These are phyloP conservation scores for Echites panduratus DNA, from an alignment of 257 asterid species.

Conservation along the genomic window DNA sequence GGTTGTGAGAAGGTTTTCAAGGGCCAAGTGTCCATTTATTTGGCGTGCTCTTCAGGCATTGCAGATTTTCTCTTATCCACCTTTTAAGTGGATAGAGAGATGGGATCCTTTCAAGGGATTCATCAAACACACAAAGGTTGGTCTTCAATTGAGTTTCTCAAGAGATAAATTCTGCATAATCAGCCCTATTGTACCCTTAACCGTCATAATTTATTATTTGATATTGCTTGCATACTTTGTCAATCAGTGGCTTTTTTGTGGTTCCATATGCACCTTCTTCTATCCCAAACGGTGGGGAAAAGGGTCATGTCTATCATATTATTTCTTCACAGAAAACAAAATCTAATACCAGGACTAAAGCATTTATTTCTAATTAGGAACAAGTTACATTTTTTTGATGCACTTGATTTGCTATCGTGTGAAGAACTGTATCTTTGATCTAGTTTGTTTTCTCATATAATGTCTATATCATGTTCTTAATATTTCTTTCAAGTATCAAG, in stretches of 20 bases:
- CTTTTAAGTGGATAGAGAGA: slow-evolving; percentile 37
- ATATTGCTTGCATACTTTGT: neutral
- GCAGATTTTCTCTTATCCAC: slow-evolving; percentile 36
- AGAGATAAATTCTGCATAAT: neutral
- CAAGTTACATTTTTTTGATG: neutral
- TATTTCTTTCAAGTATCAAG: neutral
- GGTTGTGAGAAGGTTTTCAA: slow-evolving; percentile 36
- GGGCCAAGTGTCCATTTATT: slow-evolving; percentile 35
- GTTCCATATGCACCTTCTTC: neutral
- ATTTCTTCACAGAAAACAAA: neutral
- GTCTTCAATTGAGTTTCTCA: neutral
- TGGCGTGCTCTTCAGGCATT: slow-evolving; percentile 41
- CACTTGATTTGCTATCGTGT: neutral
- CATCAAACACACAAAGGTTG: slow-evolving; percentile 29
- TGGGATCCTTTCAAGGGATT: slow-evolving; percentile 35
- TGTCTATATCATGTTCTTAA: neutral
- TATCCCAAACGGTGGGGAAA: no score
- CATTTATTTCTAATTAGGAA: neutral
- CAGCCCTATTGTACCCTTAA: neutral
- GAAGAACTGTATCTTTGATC: neutral
- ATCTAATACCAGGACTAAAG: neutral
- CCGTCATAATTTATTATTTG: neutral
- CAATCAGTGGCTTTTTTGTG: neutral
- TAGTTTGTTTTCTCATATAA: neutral
- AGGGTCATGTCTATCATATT: neutral